Percentiles rank a stretch among this genome's conserved stretches.
Evolutionary conservation across 495 filamentous ascomycete species (phyloP).

Genomic region (Aspergillus ostianus): DNA sequence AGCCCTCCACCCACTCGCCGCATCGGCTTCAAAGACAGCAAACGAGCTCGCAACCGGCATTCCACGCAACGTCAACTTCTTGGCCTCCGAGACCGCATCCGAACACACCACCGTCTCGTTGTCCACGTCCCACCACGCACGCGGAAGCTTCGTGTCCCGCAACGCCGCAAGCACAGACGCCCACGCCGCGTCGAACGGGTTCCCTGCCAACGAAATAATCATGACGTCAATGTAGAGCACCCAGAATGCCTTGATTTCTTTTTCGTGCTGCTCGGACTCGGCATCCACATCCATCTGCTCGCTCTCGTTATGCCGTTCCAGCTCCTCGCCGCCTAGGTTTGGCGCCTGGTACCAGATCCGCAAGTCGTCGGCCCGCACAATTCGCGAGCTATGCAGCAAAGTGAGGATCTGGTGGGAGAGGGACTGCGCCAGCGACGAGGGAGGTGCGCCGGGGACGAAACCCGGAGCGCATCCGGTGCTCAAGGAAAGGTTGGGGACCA

Average conservation of each 20-base stretch:
- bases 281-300: constrained; percentile 46
- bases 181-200: constrained; percentile 89
- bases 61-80: constrained; percentile 50
- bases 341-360: constrained; percentile 65
- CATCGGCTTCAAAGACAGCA: constrained; percentile 69
- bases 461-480: constrained; percentile 83
- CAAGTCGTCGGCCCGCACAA: constrained; percentile 63
- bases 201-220: constrained; percentile 87
- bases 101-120: constrained; percentile 75
- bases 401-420: constrained; percentile 73
- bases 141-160: constrained; percentile 72
- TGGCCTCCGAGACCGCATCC: constrained; percentile 47
- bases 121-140: constrained; percentile 83
- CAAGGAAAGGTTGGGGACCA: constrained; percentile 92
- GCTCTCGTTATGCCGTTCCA: constrained; percentile 38
- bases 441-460: constrained; percentile 79
- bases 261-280: constrained; percentile 24
- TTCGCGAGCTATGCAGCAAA: constrained; percentile 63
- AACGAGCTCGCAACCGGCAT: constrained; percentile 72
- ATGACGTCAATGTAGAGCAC: constrained; percentile 88
- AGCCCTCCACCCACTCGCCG: constrained; percentile 41
- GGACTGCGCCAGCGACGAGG: constrained; percentile 76
- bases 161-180: constrained; percentile 79
- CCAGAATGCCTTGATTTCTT: constrained; percentile 82
- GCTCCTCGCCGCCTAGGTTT: constrained; percentile 32